Base-by-base conservation (phyloP, 75 land plant species). In the Cupressus sempervirens region DNA sequence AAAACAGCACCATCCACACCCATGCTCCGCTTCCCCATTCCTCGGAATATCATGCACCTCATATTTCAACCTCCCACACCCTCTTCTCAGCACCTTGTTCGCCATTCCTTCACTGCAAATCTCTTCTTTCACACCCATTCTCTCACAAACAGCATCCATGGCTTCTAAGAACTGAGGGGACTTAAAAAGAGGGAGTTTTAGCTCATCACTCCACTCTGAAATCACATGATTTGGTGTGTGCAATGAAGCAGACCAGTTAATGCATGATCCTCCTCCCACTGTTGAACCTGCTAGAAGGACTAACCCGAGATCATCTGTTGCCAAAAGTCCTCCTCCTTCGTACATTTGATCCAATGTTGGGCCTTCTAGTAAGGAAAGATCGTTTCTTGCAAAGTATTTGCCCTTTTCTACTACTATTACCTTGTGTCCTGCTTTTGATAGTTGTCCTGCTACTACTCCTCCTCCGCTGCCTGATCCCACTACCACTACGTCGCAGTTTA, bases 391-490 rank as follows among this genome's bases (percentile, higher is more conserved):
- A 50, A 72, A 88, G 88, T 95, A 95, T 52, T 85, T 84, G 20
- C 97, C 97, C 87, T 97, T 95, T 84, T 97, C 99, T 18, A 97
- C 58, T 11, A 97, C 99, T 30, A 95, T 75, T 15, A 95, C 97
- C 80, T 92, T 97, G 91, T 91, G 88, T 7, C 98, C 98, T 8
- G 89, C 90, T 68, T 91, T 87, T 7, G 98, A 85, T 11, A 90
- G 89, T 18, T 62, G 89, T 26, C 92, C 84, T 86, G 94, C 85
- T 80, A 85, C 76, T 83, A 93, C 84, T 84, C 97, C 80, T 35
- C 98, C 98, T 0, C 98, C 98, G 26, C 85, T 85, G 32, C 98
- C 98, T 1, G 98, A 96, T 14, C 98, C 98, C 1, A 96, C 90
- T 34, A 96, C 94, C 3, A 93, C 95, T 2, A 84, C 97, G 81